Conservation (phyloP, 768 basidiomycete genomes). For the Auriscalpium orientale region DNA sequence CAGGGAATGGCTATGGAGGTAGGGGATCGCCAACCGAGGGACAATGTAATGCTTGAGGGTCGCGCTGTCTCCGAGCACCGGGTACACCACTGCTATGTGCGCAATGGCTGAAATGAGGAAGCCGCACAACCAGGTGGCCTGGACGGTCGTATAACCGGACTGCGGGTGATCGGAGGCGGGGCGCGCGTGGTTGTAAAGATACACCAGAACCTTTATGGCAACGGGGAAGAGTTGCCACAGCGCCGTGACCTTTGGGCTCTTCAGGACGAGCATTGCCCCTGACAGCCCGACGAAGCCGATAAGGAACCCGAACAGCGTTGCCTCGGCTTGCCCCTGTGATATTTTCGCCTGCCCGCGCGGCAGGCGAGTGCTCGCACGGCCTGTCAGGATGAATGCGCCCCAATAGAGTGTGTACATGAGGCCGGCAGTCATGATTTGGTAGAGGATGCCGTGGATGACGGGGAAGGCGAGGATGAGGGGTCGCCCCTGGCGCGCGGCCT, state of each 20-base stretch:
- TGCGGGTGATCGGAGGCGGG: slow-evolving; percentile 2
- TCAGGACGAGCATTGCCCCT: slow-evolving; percentile 2
- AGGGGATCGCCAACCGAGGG: background rate
- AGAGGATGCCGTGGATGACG: background rate
- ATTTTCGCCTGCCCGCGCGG: background rate
- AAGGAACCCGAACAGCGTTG: slow-evolving; percentile 9
- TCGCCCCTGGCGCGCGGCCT: slow-evolving; percentile 6
- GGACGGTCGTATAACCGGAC: slow-evolving; percentile 11
- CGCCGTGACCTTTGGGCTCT: slow-evolving; percentile 9
- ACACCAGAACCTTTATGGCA: slow-evolving; percentile 2
- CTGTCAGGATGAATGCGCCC: slow-evolving; percentile 7
- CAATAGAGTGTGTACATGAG: slow-evolving; percentile 7
- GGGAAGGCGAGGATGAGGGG: slow-evolving; percentile 6
- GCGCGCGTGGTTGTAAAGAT: background rate
- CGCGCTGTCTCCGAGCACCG: background rate
- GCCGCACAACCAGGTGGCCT: slow-evolving; percentile 7
- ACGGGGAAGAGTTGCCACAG: slow-evolving; percentile 12
- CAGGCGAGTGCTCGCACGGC: background rate
- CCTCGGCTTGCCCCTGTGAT: slow-evolving; percentile 12
- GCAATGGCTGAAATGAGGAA: slow-evolving; percentile 5
- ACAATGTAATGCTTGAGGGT: slow-evolving; percentile 7
- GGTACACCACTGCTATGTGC: slow-evolving; percentile 4
- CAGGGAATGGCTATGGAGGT: background rate
- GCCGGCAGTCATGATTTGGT: slow-evolving; percentile 8
- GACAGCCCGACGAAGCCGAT: slow-evolving; percentile 5